Base-by-base conservation (phyloP, 768 basidiomycete genomes). In the Pholiota microspora region DNA sequence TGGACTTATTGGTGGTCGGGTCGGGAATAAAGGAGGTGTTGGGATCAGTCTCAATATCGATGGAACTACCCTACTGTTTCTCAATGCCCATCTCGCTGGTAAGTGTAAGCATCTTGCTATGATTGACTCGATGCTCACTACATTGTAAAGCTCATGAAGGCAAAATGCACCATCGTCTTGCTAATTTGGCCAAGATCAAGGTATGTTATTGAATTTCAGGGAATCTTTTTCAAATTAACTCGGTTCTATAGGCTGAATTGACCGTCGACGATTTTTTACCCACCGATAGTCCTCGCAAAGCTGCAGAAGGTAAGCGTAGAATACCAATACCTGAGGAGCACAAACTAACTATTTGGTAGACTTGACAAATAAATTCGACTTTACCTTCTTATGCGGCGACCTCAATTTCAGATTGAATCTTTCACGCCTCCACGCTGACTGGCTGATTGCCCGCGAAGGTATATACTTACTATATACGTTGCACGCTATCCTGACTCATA, bases 11-110 rank as follows among this genome's bases (percentile, higher is more conserved):
- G 92, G 92, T 2, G 95, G 95, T 0, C 74, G 95, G 45, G 78
- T 97, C 2, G 95, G 95, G 4, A 98, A 98, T 67, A 98, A 98
- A 66, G 84, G 95, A 1, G 92, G 89, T 13, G 91, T 95, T 23
- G 94, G 92, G n/a, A 87, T 97, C 58, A 90, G 88, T 56, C 69
- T 96, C 40, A 87, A 93, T 60, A 74, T 98, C 16, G 85, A 83
- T 45, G 88, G 86, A n/a, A 86, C 83, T 21, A 88, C 92, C 0
- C 77, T 97, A 42, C 75, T 98, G 10, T 96, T 98, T 68, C 71
- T 97, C 62, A 97, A 96, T 61, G 89, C 92, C 0, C 95, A 98
- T 69, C 75, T 97, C 23, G 91, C 95, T 16, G 94, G 92, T 83
- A 57, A 34, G 74, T 65, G 8, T 10, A 7, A 15, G 1, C 23